Conservation (phyloP, 2,329 filamentous ascomycete species). For the Blastomyces emzantsi region DNA sequence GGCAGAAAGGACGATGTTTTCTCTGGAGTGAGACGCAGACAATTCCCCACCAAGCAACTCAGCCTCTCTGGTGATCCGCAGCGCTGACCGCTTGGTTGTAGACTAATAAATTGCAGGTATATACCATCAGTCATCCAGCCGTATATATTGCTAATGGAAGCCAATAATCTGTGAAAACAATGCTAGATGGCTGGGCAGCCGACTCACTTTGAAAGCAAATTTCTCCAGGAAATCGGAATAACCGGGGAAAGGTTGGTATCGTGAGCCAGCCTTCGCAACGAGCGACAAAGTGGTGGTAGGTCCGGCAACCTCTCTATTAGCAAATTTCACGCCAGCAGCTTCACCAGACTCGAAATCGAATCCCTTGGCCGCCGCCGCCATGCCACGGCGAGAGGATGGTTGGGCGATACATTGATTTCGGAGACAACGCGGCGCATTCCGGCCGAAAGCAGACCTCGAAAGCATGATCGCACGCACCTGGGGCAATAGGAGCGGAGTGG, state of each 20-base stretch:
- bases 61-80: constrained; percentile 89
- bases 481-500: constrained; percentile 26
- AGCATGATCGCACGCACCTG: constrained; percentile 53
- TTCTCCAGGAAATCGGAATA: constrained; percentile 83
- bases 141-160: constrained; percentile 2
- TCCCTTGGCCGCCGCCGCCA: constrained; percentile 57
- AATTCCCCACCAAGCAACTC: constrained; percentile 93
- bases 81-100: constrained; percentile 74
- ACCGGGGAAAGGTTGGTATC: constrained; percentile 84
- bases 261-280: constrained; percentile 87
- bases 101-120: constrained; percentile 47
- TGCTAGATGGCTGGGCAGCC: constrained; percentile 8
- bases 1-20: constrained; percentile 84
- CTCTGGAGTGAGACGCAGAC: constrained; percentile 77
- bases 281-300: constrained; percentile 86
- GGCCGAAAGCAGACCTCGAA: constrained; percentile 56
- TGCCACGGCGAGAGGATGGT: constrained; percentile 49
- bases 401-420: constrained; percentile 51
- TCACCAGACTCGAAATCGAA: constrained; percentile 84
- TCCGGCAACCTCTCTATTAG: constrained; percentile 78
- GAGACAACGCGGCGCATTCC: constrained; percentile 55
- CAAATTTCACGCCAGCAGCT: constrained; percentile 81
- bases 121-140: constrained; percentile 12
- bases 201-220: constrained; percentile 88
- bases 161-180: not conserved